Base-by-base conservation (phyloP, 108 stramenopile genomes). In the Epithemia pelagica region DNA sequence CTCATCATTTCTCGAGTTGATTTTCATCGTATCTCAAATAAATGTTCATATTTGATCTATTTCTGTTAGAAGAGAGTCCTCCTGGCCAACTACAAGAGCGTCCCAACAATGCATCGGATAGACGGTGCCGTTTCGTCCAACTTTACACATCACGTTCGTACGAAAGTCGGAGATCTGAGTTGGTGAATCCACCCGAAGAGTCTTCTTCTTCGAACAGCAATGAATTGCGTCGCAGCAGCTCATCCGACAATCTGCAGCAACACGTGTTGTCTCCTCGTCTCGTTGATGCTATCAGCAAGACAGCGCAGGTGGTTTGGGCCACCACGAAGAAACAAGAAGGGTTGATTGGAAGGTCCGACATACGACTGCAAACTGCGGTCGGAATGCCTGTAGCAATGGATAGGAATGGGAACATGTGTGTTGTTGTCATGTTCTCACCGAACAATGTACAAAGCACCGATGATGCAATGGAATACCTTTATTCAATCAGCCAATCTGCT, bases 261-360 rank as follows among this genome's bases (percentile, higher is more conserved):
- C 94, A 95, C 64, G 87, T 90, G 23, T 77, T 90, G 32, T 91
- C 90, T 32, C 96, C 96, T 32, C 82, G 80, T 22, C 78, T 98
- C 31, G 96, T 96, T 61, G 90, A 95, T 57, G 95, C 95, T 7
- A 95, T 98, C 32, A 82, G 92, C 20, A 84, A 81, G 52, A 93
- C 92, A 26, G 85, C 94, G 19, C 94, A 96, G 67, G 90, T 96
- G 2, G 94, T 98, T 7, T 98, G 97, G 97, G 96, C 97, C 1
- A 96, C 92, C 73, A 94, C 91, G 33, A 78, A 82, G 59, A 79
- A 88, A 54, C 32, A 75, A 33, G 92, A 89, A 62, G 96, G 96
- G 22, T 80, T 98, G 3, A 77, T 91, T 28, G 96, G 97, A 32
- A 78, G 95, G 18, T 95, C 95, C 29, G 95, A 96, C 66, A 82